Evolutionary conservation across 2,329 filamentous ascomycete genomes (phyloP), one percentile per base, ranked within the genome.

Genomic region (Teratosphaeria destructans): DNA sequence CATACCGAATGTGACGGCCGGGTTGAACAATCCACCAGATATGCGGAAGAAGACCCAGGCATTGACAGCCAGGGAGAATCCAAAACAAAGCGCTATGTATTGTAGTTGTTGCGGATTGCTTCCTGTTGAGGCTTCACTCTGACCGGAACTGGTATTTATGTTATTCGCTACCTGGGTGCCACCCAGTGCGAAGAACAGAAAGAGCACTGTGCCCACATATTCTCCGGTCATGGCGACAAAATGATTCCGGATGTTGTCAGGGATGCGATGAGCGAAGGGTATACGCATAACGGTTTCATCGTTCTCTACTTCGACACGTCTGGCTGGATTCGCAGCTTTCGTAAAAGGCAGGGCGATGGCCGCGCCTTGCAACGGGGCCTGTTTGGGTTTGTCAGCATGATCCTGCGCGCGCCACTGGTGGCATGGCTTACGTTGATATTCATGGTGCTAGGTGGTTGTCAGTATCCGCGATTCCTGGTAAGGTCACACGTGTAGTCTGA

Each of bases 111-210:
- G 68, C 0, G 73, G 71, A 35, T 74, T 75, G 35, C 65, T 67
- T 26, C 68, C 71, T 5, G 62, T 63, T 37, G 72, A 56, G n/a
- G 59, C 61, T 14, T 64, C 60, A 29, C 56, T 66, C 35, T 56
- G 10, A 43, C 67, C 66, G 12, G 64, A 61, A 3, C 66, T 67
- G 7, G 63, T 65, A 54, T 68, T 60, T 56, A 71, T 65, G 64
- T 67, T 74, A 63, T 78, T 78, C 26, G 76, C 76, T n/a, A 77
- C 75, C 58, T 78, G 76, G 0, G 76, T 75, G 5, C 75, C 76
- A 1, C 70, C 68, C 49, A 78, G 73, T 16, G 76, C 76, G 57
- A 78, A 76, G 69, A 73, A 78, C 35, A 78, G 70, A 58, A 78
- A 78, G 60, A 78, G 72, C 7, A 74, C 73, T 0, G 76, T 78